Base-by-base conservation (phyloP, 2,329 filamentous ascomycete species). In the Arthrinium puccinioides region DNA sequence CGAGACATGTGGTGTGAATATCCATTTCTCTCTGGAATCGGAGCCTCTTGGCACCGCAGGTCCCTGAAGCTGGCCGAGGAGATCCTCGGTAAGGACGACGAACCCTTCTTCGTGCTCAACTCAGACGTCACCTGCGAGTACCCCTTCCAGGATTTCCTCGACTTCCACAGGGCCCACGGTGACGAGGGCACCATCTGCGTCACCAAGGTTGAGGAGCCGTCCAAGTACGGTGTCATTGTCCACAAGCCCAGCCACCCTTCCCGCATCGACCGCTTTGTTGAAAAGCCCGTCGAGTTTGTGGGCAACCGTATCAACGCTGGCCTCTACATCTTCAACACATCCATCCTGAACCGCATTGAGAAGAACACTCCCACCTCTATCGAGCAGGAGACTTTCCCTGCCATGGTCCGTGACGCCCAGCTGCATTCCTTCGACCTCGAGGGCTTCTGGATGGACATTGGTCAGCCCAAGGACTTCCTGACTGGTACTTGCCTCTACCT, bases 371-470 rank as follows among this genome's bases (percentile, higher is more conserved):
- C 92, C 28, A 97, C 90, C 35, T 95, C 88, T 6, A 98, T 97
- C 60, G 90, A 98, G 69, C 90, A 97, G 70, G 92, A 97, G 71
- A 96, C 88, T 23, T 98, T 98, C 84, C 90, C 90, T 32, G 80
- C 87, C 52, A 92, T 97, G 62, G 85, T 85, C 66, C 80, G 76
- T 54, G 90, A 96, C 54, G 87, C 87, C 48, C 78, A 90, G 64
- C 72, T 97, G 45, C 90, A 97, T 74, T 95, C 87, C 2, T 96
- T 94, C 60, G 90, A 97, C 60, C 79, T 97, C 21, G 88, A 96
- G 50, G 88, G 90, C 52, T 97, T 94, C 79, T 97, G 90, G 90
- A 97, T 97, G 90, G 90, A 97, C 53, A 87, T 98, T 47, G 90
- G 90, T 54, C 90, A 98, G 68, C 90, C 90, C 52, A 98, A 97